phyloP scores from a whole-genome alignment of 306 rosid species.

The Boehmeria nivea region DNA sequence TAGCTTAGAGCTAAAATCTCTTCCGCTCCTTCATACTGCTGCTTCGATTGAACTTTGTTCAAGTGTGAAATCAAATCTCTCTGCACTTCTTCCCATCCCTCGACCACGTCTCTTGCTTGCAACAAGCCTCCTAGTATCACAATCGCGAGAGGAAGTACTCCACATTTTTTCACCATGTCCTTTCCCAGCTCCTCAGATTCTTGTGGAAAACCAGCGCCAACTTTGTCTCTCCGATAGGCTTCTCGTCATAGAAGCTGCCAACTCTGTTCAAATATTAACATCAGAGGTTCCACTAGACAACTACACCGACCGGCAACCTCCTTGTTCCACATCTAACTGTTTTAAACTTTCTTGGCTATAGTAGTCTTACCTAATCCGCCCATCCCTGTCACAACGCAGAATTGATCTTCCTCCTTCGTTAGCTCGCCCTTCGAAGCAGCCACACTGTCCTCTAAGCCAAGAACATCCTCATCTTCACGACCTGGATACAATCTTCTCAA shows the following conservation, averaged over 20 bases:
- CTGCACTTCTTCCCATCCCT: conserved; percentile 1
- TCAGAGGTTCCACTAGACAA: neutral
- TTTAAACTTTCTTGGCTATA: conserved; percentile 14
- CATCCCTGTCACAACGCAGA: conserved; percentile 12
- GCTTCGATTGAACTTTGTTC: neutral
- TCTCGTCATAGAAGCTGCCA: conserved; percentile 2
- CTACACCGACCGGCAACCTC: conserved; percentile 2
- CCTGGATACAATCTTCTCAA: too few species aligned
- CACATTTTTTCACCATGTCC: neutral
- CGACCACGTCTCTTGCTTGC: neutral
- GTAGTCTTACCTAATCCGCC: conserved; percentile 21
- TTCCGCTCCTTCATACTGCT: neutral
- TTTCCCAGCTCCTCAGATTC: neutral
- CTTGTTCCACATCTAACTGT: conserved; percentile 1
- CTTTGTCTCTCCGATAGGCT: neutral
- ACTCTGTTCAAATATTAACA: neutral
- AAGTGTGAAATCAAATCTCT: neutral
- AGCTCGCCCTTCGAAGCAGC: neutral
- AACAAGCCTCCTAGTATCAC: neutral
- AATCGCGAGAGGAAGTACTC: neutral
- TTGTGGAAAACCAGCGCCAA: neutral
- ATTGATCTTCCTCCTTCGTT: neutral
- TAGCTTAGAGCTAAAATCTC: conserved; percentile 4
- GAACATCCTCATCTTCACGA: neutral
- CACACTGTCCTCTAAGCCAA: neutral